Percentiles rank a stretch among this genome's conserved stretches.
Conservation (phyloP, 1,284 basidiomycete genomes). For the Leccinum brunneo-olivaceum region DNA sequence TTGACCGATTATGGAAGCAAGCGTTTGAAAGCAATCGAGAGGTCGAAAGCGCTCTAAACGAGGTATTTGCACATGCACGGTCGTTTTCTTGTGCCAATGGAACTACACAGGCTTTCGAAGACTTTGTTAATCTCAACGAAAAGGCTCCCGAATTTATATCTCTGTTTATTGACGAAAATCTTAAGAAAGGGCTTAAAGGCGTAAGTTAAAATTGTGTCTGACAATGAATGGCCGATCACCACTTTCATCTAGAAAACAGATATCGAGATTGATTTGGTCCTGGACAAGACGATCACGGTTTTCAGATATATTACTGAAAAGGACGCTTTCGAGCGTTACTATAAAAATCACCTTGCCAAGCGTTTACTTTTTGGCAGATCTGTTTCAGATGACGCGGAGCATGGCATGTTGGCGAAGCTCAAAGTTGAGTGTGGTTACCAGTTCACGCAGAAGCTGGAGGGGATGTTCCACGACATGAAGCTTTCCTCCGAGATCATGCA, state of each 20-base stretch:
- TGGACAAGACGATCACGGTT: slow-evolving; percentile 93
- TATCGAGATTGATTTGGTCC: slow-evolving; percentile 78
- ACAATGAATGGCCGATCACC: slow-evolving; percentile 3
- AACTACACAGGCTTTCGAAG: slow-evolving; percentile 73
- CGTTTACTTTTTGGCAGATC: slow-evolving; percentile 83
- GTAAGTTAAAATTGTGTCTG: slow-evolving; percentile 41
- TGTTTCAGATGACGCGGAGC: slow-evolving; percentile 95
- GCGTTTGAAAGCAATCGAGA: slow-evolving; percentile 75
- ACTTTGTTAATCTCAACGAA: slow-evolving; percentile 86
- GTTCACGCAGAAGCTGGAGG: slow-evolving; percentile 97
- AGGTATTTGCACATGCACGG: slow-evolving; percentile 44
- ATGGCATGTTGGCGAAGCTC: slow-evolving; percentile 96
- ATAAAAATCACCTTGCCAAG: slow-evolving; percentile 93
- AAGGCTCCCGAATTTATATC: slow-evolving; percentile 94
- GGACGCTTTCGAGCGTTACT: slow-evolving; percentile 97
- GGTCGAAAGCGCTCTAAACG: slow-evolving; percentile 81
- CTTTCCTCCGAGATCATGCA: slow-evolving; percentile 80
- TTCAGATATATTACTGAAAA: slow-evolving; percentile 96
- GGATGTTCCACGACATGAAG: slow-evolving; percentile 99
- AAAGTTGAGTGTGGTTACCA: slow-evolving; percentile 96
- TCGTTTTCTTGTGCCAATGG: slow-evolving; percentile 1
- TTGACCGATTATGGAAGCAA: slow-evolving; percentile 69
- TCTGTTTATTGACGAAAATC: slow-evolving; percentile 94
- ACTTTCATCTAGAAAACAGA: slow-evolving; percentile 78
- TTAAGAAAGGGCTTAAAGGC: slow-evolving; percentile 93